Evolutionary conservation across 225 moss, liverwort and hornwort species (phyloP).

Genomic region (Bryum argenteum): DNA sequence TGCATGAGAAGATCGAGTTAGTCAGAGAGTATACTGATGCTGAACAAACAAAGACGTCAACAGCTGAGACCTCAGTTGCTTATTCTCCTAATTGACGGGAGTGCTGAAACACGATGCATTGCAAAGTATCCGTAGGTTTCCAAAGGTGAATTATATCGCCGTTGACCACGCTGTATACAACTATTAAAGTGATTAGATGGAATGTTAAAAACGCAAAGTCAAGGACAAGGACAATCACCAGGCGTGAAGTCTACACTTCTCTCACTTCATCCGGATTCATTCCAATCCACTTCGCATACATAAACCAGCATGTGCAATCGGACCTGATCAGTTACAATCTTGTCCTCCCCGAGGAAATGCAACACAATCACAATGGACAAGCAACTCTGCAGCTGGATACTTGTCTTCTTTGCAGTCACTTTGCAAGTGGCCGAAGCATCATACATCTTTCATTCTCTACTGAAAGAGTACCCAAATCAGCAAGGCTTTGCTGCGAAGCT

Average conservation of each 20-base stretch:
- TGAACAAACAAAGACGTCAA: background rate
- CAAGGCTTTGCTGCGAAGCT: constrained; percentile 56
- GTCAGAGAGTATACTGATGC: background rate
- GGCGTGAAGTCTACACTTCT: background rate
- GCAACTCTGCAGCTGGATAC: background rate
- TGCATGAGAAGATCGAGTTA: too few relatives aligned
- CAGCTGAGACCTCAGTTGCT: background rate
- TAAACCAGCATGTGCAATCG: too few relatives aligned
- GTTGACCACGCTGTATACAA: background rate
- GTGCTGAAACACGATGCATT: background rate
- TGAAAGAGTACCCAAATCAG: constrained; percentile 42
- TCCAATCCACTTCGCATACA: too few relatives aligned
- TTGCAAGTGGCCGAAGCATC: constrained; percentile 17
- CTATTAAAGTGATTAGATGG: background rate
- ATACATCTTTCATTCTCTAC: constrained; percentile 25
- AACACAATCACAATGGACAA: background rate
- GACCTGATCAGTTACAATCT: too few relatives aligned
- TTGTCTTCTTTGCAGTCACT: background rate
- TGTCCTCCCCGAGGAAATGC: too few relatives aligned
- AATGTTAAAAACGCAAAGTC: background rate
- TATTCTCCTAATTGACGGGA: background rate
- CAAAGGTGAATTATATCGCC: background rate
- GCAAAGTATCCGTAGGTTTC: background rate
- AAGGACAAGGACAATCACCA: background rate
- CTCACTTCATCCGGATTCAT: background rate